A percentile compares a stretch with the other conserved stretches of the same genome.
These are phyloP conservation scores for Stephania cephalantha DNA, from an alignment of 164 flowering plant genomes.

Conservation along the genomic window DNA sequence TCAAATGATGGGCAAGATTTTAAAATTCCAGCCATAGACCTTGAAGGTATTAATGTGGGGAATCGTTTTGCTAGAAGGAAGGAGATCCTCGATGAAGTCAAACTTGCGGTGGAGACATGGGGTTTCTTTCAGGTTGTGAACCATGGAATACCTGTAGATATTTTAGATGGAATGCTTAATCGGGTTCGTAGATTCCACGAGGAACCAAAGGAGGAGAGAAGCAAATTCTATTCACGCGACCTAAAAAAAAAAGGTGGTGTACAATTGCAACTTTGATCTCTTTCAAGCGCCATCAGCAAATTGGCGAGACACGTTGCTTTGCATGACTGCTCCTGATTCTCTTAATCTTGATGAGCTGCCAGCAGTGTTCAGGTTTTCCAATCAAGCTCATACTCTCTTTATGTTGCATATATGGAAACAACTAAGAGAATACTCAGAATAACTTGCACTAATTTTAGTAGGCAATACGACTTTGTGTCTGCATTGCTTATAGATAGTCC, in stretches of 20 bases:
- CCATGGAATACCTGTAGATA: constrained; percentile 12
- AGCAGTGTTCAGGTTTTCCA: constrained; percentile 8
- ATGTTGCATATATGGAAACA: no score
- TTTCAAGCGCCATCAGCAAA: constrained; percentile 6
- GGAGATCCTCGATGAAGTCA: constrained; percentile 3
- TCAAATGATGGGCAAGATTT: not conserved
- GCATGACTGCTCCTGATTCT: not conserved
- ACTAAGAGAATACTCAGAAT: no score
- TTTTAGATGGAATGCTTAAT: constrained; percentile 18
- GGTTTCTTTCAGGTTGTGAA: constrained; percentile 22
- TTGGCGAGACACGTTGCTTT: constrained; percentile 11
- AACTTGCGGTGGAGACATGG: constrained; percentile 13
- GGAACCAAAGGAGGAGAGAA: constrained; percentile 16
- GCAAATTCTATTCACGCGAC: constrained; percentile 5
- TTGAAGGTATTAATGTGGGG: constrained; percentile 3
- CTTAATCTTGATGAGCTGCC: constrained; percentile 16
- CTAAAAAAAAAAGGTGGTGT: not conserved
- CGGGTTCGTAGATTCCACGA: constrained; percentile 8
- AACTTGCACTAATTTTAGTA: no score
- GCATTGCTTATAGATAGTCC: no score
- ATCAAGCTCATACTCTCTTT: not conserved
- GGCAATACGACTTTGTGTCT: no score
- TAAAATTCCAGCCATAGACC: constrained; percentile 17
- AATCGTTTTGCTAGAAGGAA: not conserved
- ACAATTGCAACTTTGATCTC: constrained; percentile 5